Percentiles rank a stretch among this genome's conserved stretches.
Conservation (phyloP, 345 rosid genomes). For the Boechera retrofracta region DNA sequence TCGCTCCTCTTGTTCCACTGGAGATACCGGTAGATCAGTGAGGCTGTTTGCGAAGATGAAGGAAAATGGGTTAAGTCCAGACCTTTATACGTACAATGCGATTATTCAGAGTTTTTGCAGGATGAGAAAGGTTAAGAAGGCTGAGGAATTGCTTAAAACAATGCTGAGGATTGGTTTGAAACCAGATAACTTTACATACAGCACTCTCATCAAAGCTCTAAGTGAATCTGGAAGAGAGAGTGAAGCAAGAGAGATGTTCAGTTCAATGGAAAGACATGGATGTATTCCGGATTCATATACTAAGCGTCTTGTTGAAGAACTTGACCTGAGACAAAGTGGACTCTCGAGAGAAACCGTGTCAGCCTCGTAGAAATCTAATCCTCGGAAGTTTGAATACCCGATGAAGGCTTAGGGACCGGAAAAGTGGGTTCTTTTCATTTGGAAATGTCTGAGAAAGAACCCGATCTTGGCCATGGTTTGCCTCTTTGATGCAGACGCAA, state of each 20-base stretch:
- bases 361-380: constrained; percentile 24
- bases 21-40: constrained; percentile 63
- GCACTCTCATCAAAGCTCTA: constrained; percentile 59
- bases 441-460: constrained; percentile 17
- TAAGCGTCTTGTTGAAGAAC: constrained; percentile 52
- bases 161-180: constrained; percentile 60
- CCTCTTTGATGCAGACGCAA: constrained; percentile 19
- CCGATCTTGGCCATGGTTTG: constrained; percentile 2
- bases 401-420: constrained; percentile 7
- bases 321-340: constrained; percentile 33
- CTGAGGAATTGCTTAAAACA: constrained; percentile 58
- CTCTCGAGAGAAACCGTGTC: constrained; percentile 25
- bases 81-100: constrained; percentile 65
- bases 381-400: neutral
- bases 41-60: constrained; percentile 66
- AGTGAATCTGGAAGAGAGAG: constrained; percentile 56
- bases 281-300: constrained; percentile 66
- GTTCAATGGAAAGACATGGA: constrained; percentile 64
- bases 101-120: constrained; percentile 68
- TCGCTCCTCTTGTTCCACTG: constrained; percentile 57
- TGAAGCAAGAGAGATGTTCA: constrained; percentile 67
- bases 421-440: constrained; percentile 9
- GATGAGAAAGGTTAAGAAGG: constrained; percentile 61
- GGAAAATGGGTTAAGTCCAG: constrained; percentile 64
- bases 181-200: constrained; percentile 71